A percentile compares a stretch with the other conserved stretches of the same genome.
These are phyloP conservation scores for Aspergillus aculeatinus DNA, from an alignment of 2,329 filamentous ascomycete species.

Conservation along the genomic window DNA sequence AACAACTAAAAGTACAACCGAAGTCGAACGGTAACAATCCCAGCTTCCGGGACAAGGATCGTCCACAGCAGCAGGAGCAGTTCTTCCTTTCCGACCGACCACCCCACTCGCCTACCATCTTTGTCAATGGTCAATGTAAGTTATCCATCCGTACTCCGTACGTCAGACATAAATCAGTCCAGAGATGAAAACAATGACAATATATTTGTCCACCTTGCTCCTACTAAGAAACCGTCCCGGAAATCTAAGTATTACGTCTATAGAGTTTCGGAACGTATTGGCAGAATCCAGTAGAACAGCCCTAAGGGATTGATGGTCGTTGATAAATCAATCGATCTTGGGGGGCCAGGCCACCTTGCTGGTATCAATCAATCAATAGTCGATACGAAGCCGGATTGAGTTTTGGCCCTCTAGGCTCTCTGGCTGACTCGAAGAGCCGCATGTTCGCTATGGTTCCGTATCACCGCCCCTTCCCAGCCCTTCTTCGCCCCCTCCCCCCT, in stretches of 20 bases:
- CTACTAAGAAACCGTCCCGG: background rate
- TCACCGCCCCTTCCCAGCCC: background rate
- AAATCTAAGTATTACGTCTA: background rate
- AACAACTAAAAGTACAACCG: no score
- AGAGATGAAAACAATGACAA: background rate
- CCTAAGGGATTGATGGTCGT: background rate
- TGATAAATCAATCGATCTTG: background rate
- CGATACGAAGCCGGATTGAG: background rate
- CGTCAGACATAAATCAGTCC: background rate
- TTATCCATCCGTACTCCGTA: background rate
- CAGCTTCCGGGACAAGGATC: conserved; percentile 21
- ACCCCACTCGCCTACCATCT: conserved; percentile 11
- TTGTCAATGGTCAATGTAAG: conserved; percentile 1
- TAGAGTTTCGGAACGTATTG: background rate
- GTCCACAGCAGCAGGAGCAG: conserved; percentile 11
- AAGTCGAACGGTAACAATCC: background rate
- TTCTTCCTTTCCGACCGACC: conserved; percentile 16
- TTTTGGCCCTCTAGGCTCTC: background rate
- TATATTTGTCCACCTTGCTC: background rate
- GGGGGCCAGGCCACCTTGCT: background rate
- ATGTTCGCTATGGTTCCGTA: conserved; percentile 1
- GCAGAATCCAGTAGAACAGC: background rate
- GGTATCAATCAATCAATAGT: background rate
- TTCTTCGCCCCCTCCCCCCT: background rate
- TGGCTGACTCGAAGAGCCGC: conserved; percentile 1